Percentiles rank a stretch among this genome's conserved stretches.
Evolutionary conservation across 345 rosid species (phyloP).

Genomic region (Viola odorata): DNA sequence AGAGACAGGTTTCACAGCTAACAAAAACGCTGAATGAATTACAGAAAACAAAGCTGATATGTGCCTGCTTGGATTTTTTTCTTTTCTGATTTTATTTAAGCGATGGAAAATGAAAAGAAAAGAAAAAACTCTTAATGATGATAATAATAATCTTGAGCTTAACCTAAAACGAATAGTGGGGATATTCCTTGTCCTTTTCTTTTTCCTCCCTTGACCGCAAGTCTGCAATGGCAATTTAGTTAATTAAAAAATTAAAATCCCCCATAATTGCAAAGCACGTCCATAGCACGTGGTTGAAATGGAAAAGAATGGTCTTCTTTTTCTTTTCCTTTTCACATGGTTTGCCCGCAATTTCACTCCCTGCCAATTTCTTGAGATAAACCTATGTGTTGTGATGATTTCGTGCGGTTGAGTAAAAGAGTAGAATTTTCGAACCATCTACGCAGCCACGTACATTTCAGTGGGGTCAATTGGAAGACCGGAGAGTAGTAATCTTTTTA

Average conservation of each 20-base stretch:
- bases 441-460: background rate
- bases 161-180: constrained; percentile 6
- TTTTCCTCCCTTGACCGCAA: background rate
- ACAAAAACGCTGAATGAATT: constrained; percentile 17
- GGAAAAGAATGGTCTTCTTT: background rate
- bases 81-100: background rate
- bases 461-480: no score
- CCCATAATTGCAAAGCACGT: constrained; percentile 10
- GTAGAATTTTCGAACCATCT: background rate
- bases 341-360: background rate
- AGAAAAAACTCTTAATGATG: background rate
- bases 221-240: constrained; percentile 13
- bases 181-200: background rate
- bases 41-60: background rate
- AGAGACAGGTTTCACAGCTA: constrained; percentile 15
- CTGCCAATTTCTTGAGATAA: background rate
- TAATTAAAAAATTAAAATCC: background rate
- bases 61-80: background rate
- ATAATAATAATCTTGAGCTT: background rate
- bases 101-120: background rate
- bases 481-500: no score
- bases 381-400: no score
- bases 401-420: background rate
- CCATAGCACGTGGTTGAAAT: constrained; percentile 21
- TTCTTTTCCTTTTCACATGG: background rate